Evolutionary conservation across 2,329 filamentous ascomycete genomes (phyloP).

Genomic region (Biscogniauxia marginata): DNA sequence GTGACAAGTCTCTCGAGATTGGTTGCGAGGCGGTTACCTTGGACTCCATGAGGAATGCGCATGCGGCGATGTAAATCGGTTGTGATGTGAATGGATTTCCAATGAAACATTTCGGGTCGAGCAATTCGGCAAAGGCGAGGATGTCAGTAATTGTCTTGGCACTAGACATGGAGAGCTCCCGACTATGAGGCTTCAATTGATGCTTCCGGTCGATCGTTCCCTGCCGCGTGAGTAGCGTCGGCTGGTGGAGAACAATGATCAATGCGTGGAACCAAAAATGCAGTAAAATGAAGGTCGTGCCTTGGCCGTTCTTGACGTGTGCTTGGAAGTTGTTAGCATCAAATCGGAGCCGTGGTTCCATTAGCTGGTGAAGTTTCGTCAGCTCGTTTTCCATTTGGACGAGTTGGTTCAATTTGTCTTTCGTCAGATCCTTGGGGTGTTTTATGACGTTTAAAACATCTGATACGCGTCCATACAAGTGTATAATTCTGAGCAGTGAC

Average conservation of each 20-base stretch:
- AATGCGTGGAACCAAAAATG: constrained; percentile 89
- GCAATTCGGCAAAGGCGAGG: constrained; percentile 78
- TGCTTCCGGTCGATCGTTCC: constrained; percentile 57
- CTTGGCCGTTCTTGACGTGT: constrained; percentile 77
- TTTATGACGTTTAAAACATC: constrained; percentile 82
- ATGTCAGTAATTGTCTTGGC: constrained; percentile 93
- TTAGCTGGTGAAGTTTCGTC: constrained; percentile 68
- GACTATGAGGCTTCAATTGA: constrained; percentile 75
- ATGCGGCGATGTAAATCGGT: constrained; percentile 88
- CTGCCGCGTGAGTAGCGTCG: constrained; percentile 77
- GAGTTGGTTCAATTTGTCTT: constrained; percentile 70
- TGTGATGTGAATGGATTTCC: constrained; percentile 89
- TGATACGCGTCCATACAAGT: constrained; percentile 80
- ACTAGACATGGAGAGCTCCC: constrained; percentile 80
- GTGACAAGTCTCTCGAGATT: constrained; percentile 58
- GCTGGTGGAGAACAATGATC: constrained; percentile 82
- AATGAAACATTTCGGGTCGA: constrained; percentile 81
- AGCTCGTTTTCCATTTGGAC: constrained; percentile 78
- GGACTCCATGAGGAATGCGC: constrained; percentile 83
- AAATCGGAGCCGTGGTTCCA: constrained; percentile 75
- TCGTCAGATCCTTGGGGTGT: constrained; percentile 69
- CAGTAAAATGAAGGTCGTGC: constrained; percentile 81
- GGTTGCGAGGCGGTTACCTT: constrained; percentile 67
- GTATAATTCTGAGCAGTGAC: constrained; percentile 77
- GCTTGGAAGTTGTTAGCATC: constrained; percentile 84